Evolutionary conservation across 371 early-diverging fungal genomes (phyloP).

Genomic region (Syncephalastrum monosporum): DNA sequence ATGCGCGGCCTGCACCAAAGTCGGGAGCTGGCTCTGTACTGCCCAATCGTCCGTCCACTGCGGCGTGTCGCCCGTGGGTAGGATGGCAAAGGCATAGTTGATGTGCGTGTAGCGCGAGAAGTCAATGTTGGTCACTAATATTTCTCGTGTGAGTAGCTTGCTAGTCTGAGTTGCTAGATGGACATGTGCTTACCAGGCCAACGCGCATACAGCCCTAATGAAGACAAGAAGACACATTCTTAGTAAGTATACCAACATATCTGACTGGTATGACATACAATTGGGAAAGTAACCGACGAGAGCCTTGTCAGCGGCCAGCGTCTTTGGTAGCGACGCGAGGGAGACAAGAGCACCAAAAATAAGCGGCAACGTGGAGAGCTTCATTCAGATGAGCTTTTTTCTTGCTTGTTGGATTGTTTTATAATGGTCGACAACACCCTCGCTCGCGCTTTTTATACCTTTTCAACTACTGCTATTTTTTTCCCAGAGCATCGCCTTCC

Average conservation of each 20-base stretch:
- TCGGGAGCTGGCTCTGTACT: constrained; percentile 22
- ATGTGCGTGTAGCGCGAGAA: constrained; percentile 55
- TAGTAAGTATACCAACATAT: not conserved
- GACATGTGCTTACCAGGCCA: constrained; percentile 15
- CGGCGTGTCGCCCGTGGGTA: constrained; percentile 26
- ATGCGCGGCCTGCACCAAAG: constrained; percentile 48
- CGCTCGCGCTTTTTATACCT: too few relatives aligned
- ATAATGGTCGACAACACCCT: too few relatives aligned
- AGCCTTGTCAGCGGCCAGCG: constrained; percentile 15
- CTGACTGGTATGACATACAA: constrained; percentile 21
- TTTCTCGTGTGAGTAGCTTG: not conserved
- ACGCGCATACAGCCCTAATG: constrained; percentile 28
- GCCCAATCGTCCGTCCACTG: constrained; percentile 27
- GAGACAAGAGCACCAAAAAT: too few relatives aligned
- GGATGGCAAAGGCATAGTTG: constrained; percentile 52
- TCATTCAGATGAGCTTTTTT: too few relatives aligned
- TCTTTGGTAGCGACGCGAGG: too few relatives aligned
- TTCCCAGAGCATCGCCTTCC: too few relatives aligned
- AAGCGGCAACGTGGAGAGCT: too few relatives aligned
- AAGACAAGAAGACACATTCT: not conserved
- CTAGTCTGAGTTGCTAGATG: not conserved
- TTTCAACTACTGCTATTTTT: too few relatives aligned
- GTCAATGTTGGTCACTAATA: constrained; percentile 34
- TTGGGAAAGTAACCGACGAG: constrained; percentile 42
- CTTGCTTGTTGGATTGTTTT: too few relatives aligned